phyloP scores from a whole-genome alignment of 2,329 filamentous ascomycete species.

The Furcasterigmium sp. region DNA sequence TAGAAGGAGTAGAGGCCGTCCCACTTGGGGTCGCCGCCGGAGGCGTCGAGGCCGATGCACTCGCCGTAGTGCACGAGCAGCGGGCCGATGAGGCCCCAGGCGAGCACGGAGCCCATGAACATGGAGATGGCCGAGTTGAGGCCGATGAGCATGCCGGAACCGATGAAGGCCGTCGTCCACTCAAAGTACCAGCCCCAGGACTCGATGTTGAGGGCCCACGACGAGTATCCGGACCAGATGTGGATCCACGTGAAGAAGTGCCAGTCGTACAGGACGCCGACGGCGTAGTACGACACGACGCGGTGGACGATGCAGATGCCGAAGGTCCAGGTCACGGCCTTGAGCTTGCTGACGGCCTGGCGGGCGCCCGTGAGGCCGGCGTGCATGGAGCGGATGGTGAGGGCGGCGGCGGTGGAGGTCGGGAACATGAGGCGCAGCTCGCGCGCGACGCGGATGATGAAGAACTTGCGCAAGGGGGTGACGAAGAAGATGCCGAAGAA shows the following conservation, averaged over 20 bases:
- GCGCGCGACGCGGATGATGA: constrained; percentile 59
- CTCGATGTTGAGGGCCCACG: constrained; percentile 45
- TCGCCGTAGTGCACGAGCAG: constrained; percentile 44
- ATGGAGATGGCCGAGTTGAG: constrained; percentile 54
- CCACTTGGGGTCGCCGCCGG: constrained; percentile 19
- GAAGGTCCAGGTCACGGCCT: constrained; percentile 48
- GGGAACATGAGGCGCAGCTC: constrained; percentile 57
- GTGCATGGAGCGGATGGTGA: constrained; percentile 61
- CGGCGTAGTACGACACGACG: constrained; percentile 52
- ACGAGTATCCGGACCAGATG: constrained; percentile 48
- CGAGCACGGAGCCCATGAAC: constrained; percentile 48
- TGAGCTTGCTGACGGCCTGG: constrained; percentile 52
- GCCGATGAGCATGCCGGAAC: constrained; percentile 44
- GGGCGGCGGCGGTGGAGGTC: constrained; percentile 52
- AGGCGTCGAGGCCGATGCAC: constrained; percentile 35
- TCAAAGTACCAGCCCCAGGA: constrained; percentile 59
- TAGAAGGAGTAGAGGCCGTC: constrained; percentile 21
- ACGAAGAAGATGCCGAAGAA: constrained; percentile 62
- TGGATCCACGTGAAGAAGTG: constrained; percentile 48
- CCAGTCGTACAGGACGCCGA: constrained; percentile 57
- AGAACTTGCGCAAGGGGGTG: constrained; percentile 61
- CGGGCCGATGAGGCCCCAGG: constrained; percentile 48
- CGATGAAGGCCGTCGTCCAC: constrained; percentile 56
- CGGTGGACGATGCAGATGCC: constrained; percentile 43
- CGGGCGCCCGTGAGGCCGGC: constrained; percentile 43